Evolutionary conservation across 306 rosid genomes (phyloP), one percentile per base, ranked within the genome.

Genomic region (Corylus heterophylla): DNA sequence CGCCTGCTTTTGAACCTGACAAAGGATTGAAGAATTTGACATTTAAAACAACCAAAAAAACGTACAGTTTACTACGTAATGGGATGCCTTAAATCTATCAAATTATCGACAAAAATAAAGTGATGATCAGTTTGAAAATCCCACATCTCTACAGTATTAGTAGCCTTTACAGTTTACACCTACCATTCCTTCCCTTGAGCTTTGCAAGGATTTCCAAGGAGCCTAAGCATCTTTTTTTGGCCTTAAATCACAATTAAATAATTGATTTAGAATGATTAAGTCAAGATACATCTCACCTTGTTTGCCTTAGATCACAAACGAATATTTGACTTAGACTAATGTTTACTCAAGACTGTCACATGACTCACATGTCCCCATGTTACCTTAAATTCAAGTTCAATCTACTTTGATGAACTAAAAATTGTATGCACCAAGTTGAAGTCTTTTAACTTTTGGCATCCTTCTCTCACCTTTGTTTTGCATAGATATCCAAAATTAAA

Each of bases 291-390:
- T 58, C 1, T 22, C 31, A 11, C 10, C 35, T 58, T 58, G 3
- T 22, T 58, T 22, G 35, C 35, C 3, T 58, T 4, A 58, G 14
- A 56, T 56, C 63, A 56, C 63, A 3, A 56, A 56, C 2, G 63
- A 56, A 56, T 2, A n/a, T 11, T 56, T 56, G 13, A 56, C 20
- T 56, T 56, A 20, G 63, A 56, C 14, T 20, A 11, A 12, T 20
- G 10, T 56, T 12, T 11, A 56, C 22, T 18, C n/a, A 18, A 20
- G 29, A 8, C n/a, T n/a, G n/a, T n/a, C n/a, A n/a, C n/a, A n/a
- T n/a, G n/a, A n/a, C n/a, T 56, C 63, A 56, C 63, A 20, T 56
- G 63, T 25, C 63, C 63, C 63, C 35, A 56, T 58, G 31, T 58
- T 58, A 58, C 64, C 64, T 10, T 22, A 58, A 39, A 39, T 39